Evolutionary conservation across 2,329 filamentous ascomycete genomes (phyloP).

Genomic region (Calonectria crousiana): DNA sequence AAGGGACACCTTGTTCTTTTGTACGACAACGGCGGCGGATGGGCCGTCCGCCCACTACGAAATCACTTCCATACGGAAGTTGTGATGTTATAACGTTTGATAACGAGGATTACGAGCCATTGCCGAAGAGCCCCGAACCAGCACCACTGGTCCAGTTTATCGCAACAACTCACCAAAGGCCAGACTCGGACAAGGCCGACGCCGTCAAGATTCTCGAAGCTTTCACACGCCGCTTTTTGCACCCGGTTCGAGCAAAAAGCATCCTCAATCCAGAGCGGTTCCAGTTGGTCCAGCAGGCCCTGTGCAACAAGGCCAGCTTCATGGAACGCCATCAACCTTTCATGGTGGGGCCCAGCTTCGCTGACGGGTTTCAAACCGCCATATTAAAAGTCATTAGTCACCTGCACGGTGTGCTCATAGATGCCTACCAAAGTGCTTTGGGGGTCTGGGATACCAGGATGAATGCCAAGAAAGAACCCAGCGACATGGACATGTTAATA

Average conservation of each 20-base stretch:
- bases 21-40: neutral
- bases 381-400: neutral
- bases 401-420: neutral
- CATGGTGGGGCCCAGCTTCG: neutral
- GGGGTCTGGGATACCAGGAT: neutral
- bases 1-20: neutral
- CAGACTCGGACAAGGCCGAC: neutral
- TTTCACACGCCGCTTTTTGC: neutral
- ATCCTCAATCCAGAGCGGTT: neutral
- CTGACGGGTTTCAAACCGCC: neutral
- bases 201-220: neutral
- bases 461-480: neutral
- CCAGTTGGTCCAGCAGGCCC: neutral
- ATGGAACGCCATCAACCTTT: neutral
- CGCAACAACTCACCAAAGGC: too few species aligned
- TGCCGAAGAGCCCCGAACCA: neutral
- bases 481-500: neutral
- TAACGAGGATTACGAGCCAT: neutral
- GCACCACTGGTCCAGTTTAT: neutral
- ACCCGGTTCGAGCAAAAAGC: neutral
- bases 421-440: neutral
- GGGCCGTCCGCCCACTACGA: neutral
- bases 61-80: neutral
- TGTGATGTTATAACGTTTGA: neutral
- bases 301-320: neutral